Base-by-base conservation (phyloP, 2,329 filamentous ascomycete genomes). In the Epichloe typhina region DNA sequence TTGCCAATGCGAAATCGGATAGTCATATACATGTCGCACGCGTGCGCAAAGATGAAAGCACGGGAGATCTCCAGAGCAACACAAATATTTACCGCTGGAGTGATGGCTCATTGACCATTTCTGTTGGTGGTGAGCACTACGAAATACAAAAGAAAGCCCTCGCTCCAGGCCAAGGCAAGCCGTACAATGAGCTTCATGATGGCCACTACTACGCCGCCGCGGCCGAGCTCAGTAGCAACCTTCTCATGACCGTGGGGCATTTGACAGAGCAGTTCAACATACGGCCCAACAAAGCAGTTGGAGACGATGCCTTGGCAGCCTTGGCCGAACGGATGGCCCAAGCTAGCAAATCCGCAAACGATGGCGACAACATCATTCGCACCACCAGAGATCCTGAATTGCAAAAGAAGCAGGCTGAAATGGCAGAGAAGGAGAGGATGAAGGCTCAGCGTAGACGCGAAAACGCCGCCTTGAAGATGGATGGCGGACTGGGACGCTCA, bases 121-220 rank as follows among this genome's bases (percentile, higher is more conserved):
- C 84, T n/a, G 73, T 90, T 23, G 86, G 85, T 13, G 81, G 80
- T 53, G 80, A 83, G 55, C 86, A 90, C 60, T 90, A 84, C 70
- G 84, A 88, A 60, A 75, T 90, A 44, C 75, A 81, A 55, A 81
- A 78, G 58, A 88, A 87, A 66, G 68, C 74, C 23, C 77, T 89
- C 46, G 84, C 84, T 2, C 83, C 84, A 2, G 70, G 74, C 2
- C 69, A 68, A 12, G 69, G 72, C 59, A 77, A 81, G 59, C 72
- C 76, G 2, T 85, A 86, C 69, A 72, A 81, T 53, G 77, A 83
- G 58, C 72, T 80, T 31, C 77, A 83, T 54, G 86, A 91, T 58
- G 79, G 82, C 6, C 84, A 87, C 64, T 86, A 84, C 58, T 91
- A 90, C 60, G 79, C 87, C 7, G 83, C 83, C 2, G 82, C 84